Evolutionary conservation across 768 basidiomycete species (phyloP).

Genomic region (Gelatoporia subvermispora): DNA sequence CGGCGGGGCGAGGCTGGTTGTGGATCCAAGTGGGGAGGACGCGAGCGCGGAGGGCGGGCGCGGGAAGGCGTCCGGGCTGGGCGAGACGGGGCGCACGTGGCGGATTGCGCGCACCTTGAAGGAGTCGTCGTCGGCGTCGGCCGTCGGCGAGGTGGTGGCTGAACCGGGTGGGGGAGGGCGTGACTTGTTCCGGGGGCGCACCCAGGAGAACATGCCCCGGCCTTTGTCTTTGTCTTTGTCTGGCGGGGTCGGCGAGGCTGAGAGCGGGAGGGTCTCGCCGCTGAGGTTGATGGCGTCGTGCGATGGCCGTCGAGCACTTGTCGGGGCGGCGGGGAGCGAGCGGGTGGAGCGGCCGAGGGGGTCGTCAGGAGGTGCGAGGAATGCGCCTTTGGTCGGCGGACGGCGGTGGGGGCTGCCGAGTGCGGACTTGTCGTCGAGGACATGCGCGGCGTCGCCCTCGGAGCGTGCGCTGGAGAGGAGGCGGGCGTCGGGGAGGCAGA

Average conservation of each 20-base stretch:
- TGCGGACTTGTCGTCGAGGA: conserved; percentile 23
- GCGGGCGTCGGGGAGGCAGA: neutral
- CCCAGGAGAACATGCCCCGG: conserved; percentile 37
- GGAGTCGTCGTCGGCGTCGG: conserved; percentile 28
- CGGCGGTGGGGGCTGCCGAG: conserved; percentile 35
- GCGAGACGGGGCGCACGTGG: conserved; percentile 51
- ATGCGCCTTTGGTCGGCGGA: conserved; percentile 60
- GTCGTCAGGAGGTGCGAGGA: conserved; percentile 58
- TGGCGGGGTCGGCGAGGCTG: conserved; percentile 19
- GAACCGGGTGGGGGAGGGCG: conserved; percentile 27
- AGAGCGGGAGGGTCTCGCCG: conserved; percentile 3
- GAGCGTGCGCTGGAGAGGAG: conserved; percentile 35
- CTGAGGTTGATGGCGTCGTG: conserved; percentile 7
- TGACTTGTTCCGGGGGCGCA: conserved; percentile 37
- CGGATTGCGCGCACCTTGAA: conserved; percentile 76
- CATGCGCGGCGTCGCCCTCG: conserved; percentile 19
- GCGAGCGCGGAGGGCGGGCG: conserved; percentile 19
- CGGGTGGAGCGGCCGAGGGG: conserved; percentile 52
- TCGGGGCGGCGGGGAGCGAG: conserved; percentile 49
- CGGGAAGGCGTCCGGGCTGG: conserved; percentile 27
- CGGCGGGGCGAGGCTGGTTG: conserved; percentile 23
- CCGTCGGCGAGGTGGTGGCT: conserved; percentile 15
- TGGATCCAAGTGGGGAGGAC: conserved; percentile 11
- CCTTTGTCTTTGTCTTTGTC: conserved; percentile 29
- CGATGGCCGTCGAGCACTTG: conserved; percentile 8